phyloP scores from a whole-genome alignment of 371 early-diverging fungal species.

The Mucor irregularis region DNA sequence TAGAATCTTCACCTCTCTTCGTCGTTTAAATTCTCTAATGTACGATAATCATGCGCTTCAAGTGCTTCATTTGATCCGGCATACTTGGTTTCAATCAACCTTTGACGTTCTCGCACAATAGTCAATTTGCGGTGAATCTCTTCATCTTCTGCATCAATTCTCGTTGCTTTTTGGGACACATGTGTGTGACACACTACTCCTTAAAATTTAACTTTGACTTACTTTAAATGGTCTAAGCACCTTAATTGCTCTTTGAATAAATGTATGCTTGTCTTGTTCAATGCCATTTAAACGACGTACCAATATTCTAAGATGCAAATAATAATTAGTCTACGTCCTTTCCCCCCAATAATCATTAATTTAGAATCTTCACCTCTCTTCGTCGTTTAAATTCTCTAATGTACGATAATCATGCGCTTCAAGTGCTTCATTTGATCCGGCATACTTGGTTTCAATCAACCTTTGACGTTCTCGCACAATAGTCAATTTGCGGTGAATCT shows the following conservation, averaged over 20 bases:
- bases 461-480: slow-evolving; percentile 36
- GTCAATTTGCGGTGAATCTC: slow-evolving; percentile 22
- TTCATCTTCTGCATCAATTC: slow-evolving; percentile 25
- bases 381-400: slow-evolving; percentile 39
- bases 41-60: slow-evolving; percentile 36
- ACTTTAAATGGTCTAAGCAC: slow-evolving; percentile 29
- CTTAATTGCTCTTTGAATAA: slow-evolving; percentile 18
- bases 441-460: slow-evolving; percentile 28
- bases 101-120: slow-evolving; percentile 34
- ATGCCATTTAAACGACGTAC: slow-evolving; percentile 23
- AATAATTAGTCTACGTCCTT: background rate
- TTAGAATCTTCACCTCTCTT: slow-evolving; percentile 33
- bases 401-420: slow-evolving; percentile 37
- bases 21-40: slow-evolving; percentile 39
- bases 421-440: slow-evolving; percentile 20
- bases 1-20: slow-evolving; percentile 33
- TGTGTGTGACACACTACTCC: slow-evolving; percentile 6
- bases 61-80: slow-evolving; percentile 21
- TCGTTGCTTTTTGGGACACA: too few relatives aligned
- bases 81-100: slow-evolving; percentile 29
- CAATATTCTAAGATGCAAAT: slow-evolving; percentile 18
- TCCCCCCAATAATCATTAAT: background rate
- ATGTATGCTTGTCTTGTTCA: slow-evolving; percentile 19
- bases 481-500: slow-evolving; percentile 19
- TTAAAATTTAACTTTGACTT: background rate